A percentile compares a stretch with the other conserved stretches of the same genome.
Conservation (phyloP, 331 rosid genomes). For the Malus hybrid region DNA sequence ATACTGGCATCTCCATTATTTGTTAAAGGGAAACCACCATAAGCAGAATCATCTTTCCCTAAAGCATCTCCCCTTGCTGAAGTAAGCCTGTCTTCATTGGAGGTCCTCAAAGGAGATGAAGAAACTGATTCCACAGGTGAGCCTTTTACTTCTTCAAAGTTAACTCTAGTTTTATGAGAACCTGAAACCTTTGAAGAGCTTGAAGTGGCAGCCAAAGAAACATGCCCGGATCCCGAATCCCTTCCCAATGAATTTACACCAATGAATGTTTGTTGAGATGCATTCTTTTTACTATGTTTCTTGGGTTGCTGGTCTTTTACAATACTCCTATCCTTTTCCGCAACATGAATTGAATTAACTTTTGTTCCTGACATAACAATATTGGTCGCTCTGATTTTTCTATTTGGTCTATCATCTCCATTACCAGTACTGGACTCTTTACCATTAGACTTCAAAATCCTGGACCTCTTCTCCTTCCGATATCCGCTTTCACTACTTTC, state of each 20-base stretch:
- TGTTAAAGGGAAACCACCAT: conserved; percentile 16
- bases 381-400: conserved; percentile 24
- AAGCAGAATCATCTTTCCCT: conserved; percentile 23
- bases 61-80: conserved; percentile 13
- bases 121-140: conserved; percentile 54
- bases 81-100: conserved; percentile 25
- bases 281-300: conserved; percentile 27
- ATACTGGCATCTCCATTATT: conserved; percentile 19
- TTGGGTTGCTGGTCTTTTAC: conserved; percentile 23
- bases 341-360: conserved; percentile 14
- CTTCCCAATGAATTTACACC: conserved; percentile 27
- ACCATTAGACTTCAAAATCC: conserved; percentile 20
- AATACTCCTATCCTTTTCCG: conserved; percentile 21
- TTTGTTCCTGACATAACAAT: conserved; percentile 22
- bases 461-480: conserved; percentile 32
- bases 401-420: conserved; percentile 31
- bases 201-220: conserved; percentile 43
- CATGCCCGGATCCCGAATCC: conserved; percentile 31
- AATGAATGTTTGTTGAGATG: conserved; percentile 19
- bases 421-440: conserved; percentile 17
- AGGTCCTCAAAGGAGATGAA: conserved; percentile 42
- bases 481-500: conserved; percentile 41
- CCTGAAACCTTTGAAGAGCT: conserved; percentile 61
- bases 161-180: conserved; percentile 30
- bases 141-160: conserved; percentile 32